Base-by-base conservation (phyloP, 257 asterid genomes). In the Lycium barbarum region DNA sequence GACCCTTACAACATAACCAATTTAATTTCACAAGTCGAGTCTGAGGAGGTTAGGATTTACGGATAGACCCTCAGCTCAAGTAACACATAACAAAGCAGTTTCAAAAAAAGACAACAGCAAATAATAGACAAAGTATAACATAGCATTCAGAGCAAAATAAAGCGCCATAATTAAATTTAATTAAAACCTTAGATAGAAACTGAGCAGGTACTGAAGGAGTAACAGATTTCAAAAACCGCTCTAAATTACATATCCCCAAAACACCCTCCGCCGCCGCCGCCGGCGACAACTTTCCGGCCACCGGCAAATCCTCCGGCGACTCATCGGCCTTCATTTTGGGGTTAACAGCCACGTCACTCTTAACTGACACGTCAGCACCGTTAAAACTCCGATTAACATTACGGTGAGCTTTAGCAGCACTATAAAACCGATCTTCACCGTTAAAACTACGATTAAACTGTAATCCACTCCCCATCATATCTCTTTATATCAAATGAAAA, bases 381-480 rank as follows among this genome's bases (percentile, higher is more conserved):
- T 45, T 82, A 36, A 79, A 26, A 6, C 81, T 81, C 83, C 79
- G 87, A 51, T 83, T 85, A 33, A 83, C 86, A 84, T 89, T 93
- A 92, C 91, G 87, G 66, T 93, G 94, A 84, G 97, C 93, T 90
- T 90, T 93, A 2, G 95, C 93, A 49, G 92, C 94, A 89, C 95
- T 90, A 89, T 92, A 93, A 91, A 93, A 93, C 86, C 97, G 91
- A 92, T 91, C 98, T 33, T 95, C 98, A 38, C 93, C 96, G 65
- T 94, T 91, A 87, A 92, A 90, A 92, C 93, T 93, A 92, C 94
- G 85, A 89, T 91, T 91, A 88, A 93, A 92, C 92, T 93, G 98
- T 92, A 95, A 85, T 81, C 99, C 98, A 73, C 97, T 87, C 83
- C 98, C 99, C 93, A 92, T 91, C 99, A 96, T 26, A 26, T 95